Evolutionary conservation across 768 basidiomycete species (phyloP), one percentile per base, ranked within the genome.

Genomic region (Pleurotus pulmonarius): DNA sequence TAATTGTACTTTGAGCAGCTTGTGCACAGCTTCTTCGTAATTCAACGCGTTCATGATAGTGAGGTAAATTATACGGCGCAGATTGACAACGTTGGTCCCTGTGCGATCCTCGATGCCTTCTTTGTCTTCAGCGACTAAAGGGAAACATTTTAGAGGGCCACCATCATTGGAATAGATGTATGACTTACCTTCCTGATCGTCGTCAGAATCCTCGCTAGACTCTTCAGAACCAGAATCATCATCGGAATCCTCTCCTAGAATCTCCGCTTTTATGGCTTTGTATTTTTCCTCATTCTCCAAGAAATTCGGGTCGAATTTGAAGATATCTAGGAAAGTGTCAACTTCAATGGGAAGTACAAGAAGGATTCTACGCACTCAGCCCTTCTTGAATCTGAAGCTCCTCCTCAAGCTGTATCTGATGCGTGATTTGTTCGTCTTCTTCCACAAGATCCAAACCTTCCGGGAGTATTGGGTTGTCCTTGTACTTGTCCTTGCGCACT

Each of bases 41-140:
- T 92, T 94, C 57, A 98, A 80, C 45, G 94, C 93, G 67, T 98
- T 98, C 96, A 98, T 98, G 77, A 98, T 96, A 0, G 97, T 97
- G 60, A 99, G 74, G 69, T 99, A 99, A 68, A 99, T 98, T 20
- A 85, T 82, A 64, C 94, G 84, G 49, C 97, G 87, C 49, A 99
- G 73, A 70, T 98, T 98, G 69, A 98, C 94, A 55, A 98, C 75
- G 67, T 97, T 97, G 13, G 94, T 97, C 68, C 91, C 94, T 0
- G 97, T 98, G 61, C 85, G 85, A 69, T 99, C 97, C 65, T 95
- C 87, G 49, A 99, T 98, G 26, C 87, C 94, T 70, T 90, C 83
- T 66, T 89, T 94, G 2, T 88, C 86, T 59, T 85, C 87, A 0
- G 82, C 89, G 25, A 78, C 87, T 88, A 58, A 4, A 58, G 55